Evolutionary conservation across 441 rosid species (phyloP).

Genomic region (Flueggea neowawraea): DNA sequence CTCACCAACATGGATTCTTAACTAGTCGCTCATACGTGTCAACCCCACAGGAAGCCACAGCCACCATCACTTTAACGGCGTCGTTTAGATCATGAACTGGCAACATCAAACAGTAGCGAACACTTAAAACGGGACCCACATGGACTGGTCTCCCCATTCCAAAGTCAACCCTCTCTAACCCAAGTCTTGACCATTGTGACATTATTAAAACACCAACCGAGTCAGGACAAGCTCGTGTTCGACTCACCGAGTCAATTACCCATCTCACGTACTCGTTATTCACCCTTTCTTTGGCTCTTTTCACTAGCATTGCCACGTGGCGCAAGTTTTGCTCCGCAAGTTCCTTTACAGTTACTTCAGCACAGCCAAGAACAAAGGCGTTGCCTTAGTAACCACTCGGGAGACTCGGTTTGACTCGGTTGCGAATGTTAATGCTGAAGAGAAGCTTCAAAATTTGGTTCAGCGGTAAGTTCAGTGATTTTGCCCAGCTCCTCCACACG

Average conservation of each 20-base stretch:
- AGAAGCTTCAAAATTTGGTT: slow-evolving; percentile 66
- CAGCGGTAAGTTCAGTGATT: slow-evolving; percentile 53
- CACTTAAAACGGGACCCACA: slow-evolving; percentile 64
- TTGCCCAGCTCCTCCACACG: slow-evolving; percentile 85
- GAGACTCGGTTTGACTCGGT: slow-evolving; percentile 63
- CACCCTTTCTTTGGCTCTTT: slow-evolving; percentile 60
- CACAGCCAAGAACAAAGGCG: slow-evolving; percentile 77
- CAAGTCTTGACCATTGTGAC: slow-evolving; percentile 87
- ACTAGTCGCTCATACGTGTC: slow-evolving; percentile 53
- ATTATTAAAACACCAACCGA: slow-evolving; percentile 65
- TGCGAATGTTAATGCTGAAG: slow-evolving; percentile 61
- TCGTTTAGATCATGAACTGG: slow-evolving; percentile 52
- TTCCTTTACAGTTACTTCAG: slow-evolving; percentile 50
- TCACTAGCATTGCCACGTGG: slow-evolving; percentile 53
- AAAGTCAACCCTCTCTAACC: slow-evolving; percentile 70
- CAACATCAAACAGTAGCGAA: slow-evolving; percentile 63
- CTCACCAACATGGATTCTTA: slow-evolving; percentile 36
- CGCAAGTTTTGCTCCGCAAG: slow-evolving; percentile 52
- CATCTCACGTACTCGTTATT: slow-evolving; percentile 49
- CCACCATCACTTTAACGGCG: slow-evolving; percentile 70
- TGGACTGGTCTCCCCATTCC: slow-evolving; percentile 70
- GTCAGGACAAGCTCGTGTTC: slow-evolving; percentile 50
- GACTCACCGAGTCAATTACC: slow-evolving; percentile 60
- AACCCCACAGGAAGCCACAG: slow-evolving; percentile 62
- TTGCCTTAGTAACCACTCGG: slow-evolving; percentile 80